phyloP scores from a whole-genome alignment of 441 rosid species.

The Pelargonium citronellum region DNA sequence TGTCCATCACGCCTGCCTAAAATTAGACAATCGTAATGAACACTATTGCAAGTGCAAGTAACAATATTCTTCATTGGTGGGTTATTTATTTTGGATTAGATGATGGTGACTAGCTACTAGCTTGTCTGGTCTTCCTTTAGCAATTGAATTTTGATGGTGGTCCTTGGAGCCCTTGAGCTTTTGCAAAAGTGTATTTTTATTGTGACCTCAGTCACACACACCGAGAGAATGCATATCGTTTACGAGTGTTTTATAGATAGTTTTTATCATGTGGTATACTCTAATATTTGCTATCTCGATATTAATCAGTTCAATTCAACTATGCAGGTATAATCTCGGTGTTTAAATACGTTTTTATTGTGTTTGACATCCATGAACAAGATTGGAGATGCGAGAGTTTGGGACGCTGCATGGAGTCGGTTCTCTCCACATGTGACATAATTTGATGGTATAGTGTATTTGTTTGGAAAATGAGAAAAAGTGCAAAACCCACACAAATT shows the following conservation, averaged over 20 bases:
- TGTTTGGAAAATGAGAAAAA: not conserved
- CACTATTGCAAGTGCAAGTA: not conserved
- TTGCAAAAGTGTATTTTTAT: not conserved
- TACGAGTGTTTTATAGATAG: no score
- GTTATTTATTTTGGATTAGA: constrained; percentile 1
- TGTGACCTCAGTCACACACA: not conserved
- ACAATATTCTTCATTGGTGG: not conserved
- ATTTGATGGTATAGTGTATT: not conserved
- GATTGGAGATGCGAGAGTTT: no score
- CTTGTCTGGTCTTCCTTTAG: not conserved
- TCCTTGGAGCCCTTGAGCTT: not conserved
- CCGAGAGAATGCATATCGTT: no score
- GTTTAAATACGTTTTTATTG: no score
- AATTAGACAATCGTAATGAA: not conserved
- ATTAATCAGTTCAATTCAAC: no score
- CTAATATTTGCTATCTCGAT: no score
- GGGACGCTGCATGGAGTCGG: no score
- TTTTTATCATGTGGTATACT: no score
- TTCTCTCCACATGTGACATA: no score
- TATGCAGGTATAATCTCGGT: no score
- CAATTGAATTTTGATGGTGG: not conserved
- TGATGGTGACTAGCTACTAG: not conserved
- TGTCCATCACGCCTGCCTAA: no score
- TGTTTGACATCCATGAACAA: no score
- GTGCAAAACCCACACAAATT: not conserved